Evolutionary conservation across 129 eudicot species (phyloP).

Genomic region (Lactuca saligna): DNA sequence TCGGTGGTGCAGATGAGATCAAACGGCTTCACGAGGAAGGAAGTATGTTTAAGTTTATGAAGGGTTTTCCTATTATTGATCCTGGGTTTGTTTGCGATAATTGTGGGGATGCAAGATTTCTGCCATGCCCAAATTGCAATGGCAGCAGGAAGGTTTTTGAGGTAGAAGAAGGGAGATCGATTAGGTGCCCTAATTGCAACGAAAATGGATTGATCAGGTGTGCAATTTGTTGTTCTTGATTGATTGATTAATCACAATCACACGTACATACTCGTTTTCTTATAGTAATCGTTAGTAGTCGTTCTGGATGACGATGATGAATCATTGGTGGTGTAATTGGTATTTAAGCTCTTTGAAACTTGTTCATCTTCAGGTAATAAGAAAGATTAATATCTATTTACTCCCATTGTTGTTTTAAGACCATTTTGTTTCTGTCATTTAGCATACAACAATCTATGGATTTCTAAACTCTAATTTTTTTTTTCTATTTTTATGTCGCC

Average conservation of each 20-base stretch:
- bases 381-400: constrained; percentile 23
- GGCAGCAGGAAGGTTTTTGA: constrained; percentile 88
- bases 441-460: not conserved
- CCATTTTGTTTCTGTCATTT: constrained; percentile 12
- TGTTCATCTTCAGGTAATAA: constrained; percentile 34
- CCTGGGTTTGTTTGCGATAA: constrained; percentile 53
- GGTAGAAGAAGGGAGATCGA: constrained; percentile 61
- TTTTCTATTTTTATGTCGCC: constrained; percentile 10
- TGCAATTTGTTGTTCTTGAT: constrained; percentile 67
- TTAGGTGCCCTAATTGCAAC: constrained; percentile 72
- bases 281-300: constrained; percentile 14
- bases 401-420: constrained; percentile 5
- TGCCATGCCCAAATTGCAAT: constrained; percentile 71
- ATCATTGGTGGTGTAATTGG: constrained; percentile 19
- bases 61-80: constrained; percentile 60
- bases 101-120: constrained; percentile 90
- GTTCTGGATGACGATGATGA: constrained; percentile 12
- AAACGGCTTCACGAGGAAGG: constrained; percentile 80
- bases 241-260: not conserved
- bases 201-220: constrained; percentile 93
- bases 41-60: constrained; percentile 53
- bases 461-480: not conserved
- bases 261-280: constrained; percentile 24
- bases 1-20: constrained; percentile 88
- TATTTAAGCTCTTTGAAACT: constrained; percentile 21